Conservation (phyloP, 2,329 filamentous ascomycete genomes). For the Seiridium unicorne region DNA sequence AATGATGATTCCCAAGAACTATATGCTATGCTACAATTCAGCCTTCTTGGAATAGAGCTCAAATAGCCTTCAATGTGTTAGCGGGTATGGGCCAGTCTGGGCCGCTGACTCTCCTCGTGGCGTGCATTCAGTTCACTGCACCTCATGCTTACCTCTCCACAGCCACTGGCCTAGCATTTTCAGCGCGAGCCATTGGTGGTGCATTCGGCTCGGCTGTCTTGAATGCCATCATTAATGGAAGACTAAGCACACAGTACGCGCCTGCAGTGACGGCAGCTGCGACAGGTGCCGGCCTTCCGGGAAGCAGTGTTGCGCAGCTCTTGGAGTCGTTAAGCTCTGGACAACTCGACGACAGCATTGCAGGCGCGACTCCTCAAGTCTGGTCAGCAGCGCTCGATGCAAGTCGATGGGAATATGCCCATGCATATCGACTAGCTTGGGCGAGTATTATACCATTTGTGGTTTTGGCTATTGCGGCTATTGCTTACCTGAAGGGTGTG, state of each 20-base stretch:
- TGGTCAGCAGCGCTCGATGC: conserved; percentile 35
- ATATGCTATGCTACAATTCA: conserved; percentile 45
- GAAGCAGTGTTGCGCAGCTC: conserved; percentile 32
- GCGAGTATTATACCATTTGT: conserved; percentile 50
- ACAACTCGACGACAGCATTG: conserved; percentile 21
- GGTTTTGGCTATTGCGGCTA: conserved; percentile 42
- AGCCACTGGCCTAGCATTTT: conserved; percentile 52
- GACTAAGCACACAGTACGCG: conserved; percentile 37
- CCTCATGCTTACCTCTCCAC: conserved; percentile 52
- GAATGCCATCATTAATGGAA: conserved; percentile 50
- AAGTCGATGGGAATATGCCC: conserved; percentile 43
- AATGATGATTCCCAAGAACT: conserved; percentile 21
- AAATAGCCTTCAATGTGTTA: conserved; percentile 47
- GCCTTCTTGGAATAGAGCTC: conserved; percentile 40
- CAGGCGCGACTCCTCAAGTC: conserved; percentile 35
- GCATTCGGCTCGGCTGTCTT: conserved; percentile 52
- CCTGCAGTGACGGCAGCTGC: conserved; percentile 39
- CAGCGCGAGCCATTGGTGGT: conserved; percentile 50
- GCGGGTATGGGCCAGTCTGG: conserved; percentile 48
- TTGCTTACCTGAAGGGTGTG: conserved; percentile 44
- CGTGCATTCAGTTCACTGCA: conserved; percentile 50
- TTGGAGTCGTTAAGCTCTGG: conserved; percentile 37
- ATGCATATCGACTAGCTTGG: conserved; percentile 49
- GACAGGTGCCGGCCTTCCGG: conserved; percentile 38
- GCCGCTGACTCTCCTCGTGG: conserved; percentile 47